Evolutionary conservation across 371 early-diverging fungal genomes (phyloP), one percentile per base, ranked within the genome.

Genomic region (Lichtheimia ramosa): DNA sequence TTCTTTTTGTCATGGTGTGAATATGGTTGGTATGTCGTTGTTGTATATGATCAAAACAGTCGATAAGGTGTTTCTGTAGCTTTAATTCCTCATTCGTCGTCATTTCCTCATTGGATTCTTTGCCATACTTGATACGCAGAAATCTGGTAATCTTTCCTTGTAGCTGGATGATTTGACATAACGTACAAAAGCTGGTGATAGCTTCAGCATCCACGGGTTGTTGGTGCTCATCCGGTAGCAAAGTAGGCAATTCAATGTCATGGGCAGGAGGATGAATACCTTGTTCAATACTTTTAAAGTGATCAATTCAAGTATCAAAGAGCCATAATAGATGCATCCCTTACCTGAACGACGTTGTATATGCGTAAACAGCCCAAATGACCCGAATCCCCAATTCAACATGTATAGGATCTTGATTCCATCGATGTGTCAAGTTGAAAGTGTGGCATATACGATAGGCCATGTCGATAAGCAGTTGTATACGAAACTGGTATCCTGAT

Each of bases 401-500:
- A 14, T 23, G 21, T 15, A 23, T 16, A 14, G 46, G 46, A 46
- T 46, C 46, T 46, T 46, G 18, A 3, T 56, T 46, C 2, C 56
- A n/a, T 15, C 54, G 40, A 25, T 59, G 64, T 0, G 59, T 46
- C 1, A 73, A 51, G 2, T 69, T 69, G 2, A 77, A 58, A 39
- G 69, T 66, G 8, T 59, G 62, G 8, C 71, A 63, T 63, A 73
- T 71, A 18, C 59, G 67, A 10, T 65, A 55, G 41, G 68, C 69
- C 55, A 77, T 50, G 18, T 68, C 71, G 14, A 77, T 28, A 21
- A 67, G 59, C 15, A 65, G 43, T 8, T 65, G 71, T 8, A 74
- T 69, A 52, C 77, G 54, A 58, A 65, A 73, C 28, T 73, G 66
- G 39, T 70, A 77, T 2, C 77, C 77, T 16, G 74, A 62, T 7